Conservation (phyloP, 768 basidiomycete genomes). For the Plicaturopsis crispa region DNA sequence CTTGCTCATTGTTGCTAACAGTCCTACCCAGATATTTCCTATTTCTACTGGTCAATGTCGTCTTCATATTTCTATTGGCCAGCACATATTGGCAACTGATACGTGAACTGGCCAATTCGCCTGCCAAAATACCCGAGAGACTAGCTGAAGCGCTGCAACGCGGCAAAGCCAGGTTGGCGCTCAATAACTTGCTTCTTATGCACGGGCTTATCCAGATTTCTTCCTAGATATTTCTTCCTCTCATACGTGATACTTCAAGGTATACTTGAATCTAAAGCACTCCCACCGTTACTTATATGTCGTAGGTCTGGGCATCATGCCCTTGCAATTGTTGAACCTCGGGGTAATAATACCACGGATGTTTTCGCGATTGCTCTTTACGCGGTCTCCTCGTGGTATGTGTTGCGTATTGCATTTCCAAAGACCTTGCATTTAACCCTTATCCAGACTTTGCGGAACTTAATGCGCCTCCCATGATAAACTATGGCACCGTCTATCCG, state of each 20-base stretch:
- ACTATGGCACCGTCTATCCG: conserved; percentile 95
- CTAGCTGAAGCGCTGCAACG: conserved; percentile 77
- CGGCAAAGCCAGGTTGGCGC: conserved; percentile 57
- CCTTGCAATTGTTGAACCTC: conserved; percentile 87
- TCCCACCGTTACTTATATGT: conserved; percentile 4
- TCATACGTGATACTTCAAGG: conserved; percentile 84
- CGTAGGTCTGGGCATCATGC: conserved; percentile 87
- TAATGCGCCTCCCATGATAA: conserved; percentile 97
- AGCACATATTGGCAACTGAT: conserved; percentile 90
- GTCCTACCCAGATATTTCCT: conserved; percentile 69
- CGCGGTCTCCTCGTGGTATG: conserved; percentile 85
- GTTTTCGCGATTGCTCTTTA: conserved; percentile 67
- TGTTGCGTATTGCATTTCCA: neutral
- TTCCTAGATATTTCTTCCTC: conserved; percentile 67
- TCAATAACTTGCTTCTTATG: conserved; percentile 6
- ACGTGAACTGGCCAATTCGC: conserved; percentile 86
- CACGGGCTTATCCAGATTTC: conserved; percentile 4
- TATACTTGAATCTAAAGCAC: conserved; percentile 12
- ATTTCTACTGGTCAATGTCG: conserved; percentile 86
- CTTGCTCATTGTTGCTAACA: conserved; percentile 5
- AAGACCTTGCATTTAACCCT: neutral
- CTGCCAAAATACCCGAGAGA: conserved; percentile 91
- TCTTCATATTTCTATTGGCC: conserved; percentile 90
- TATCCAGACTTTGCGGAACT: conserved; percentile 87
- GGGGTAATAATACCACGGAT: conserved; percentile 80